Evolutionary conservation across 2,329 filamentous ascomycete genomes (phyloP).

Genomic region (Sporothrix globosa): DNA sequence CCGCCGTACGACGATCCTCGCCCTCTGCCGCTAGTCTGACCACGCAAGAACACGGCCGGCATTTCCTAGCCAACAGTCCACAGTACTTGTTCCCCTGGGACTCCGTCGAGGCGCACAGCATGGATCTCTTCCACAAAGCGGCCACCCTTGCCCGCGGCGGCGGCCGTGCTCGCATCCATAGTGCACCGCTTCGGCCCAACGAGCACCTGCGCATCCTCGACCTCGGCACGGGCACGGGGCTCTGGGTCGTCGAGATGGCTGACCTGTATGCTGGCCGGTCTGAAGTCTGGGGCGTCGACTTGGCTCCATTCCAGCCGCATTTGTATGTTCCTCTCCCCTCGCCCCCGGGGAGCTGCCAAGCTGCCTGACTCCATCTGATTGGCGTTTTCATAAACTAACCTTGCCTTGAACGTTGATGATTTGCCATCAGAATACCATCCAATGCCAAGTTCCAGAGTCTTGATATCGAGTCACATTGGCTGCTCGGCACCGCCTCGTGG

Average conservation of each 20-base stretch:
- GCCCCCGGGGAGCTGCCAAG: too few species aligned
- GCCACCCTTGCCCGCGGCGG: conserved; percentile 64
- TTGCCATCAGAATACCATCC: conserved; percentile 63
- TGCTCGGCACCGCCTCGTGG: conserved; percentile 59
- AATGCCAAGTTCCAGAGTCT: conserved; percentile 70
- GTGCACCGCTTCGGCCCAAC: conserved; percentile 41
- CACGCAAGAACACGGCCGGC: conserved; percentile 27
- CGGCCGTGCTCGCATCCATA: conserved; percentile 44
- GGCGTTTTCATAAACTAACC: too few species aligned
- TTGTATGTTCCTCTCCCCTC: conserved; percentile 9
- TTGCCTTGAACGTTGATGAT: too few species aligned
- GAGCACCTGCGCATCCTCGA: conserved; percentile 55
- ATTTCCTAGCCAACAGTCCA: conserved; percentile 20
- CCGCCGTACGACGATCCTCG: conserved; percentile 1
- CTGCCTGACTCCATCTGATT: too few species aligned
- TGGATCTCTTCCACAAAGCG: conserved; percentile 82
- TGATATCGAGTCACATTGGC: conserved; percentile 80
- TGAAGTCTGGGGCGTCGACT: conserved; percentile 31
- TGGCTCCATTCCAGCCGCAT: conserved; percentile 31
- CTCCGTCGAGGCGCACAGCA: conserved; percentile 55
- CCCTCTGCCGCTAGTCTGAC: conserved; percentile 19
- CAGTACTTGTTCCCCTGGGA: conserved; percentile 31
- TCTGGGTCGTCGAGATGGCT: conserved; percentile 88
- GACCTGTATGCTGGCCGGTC: conserved; percentile 45
- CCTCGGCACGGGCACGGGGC: conserved; percentile 83